Conservation (phyloP, 192 early-diverging fungal species). For the Coemansia sp. region DNA sequence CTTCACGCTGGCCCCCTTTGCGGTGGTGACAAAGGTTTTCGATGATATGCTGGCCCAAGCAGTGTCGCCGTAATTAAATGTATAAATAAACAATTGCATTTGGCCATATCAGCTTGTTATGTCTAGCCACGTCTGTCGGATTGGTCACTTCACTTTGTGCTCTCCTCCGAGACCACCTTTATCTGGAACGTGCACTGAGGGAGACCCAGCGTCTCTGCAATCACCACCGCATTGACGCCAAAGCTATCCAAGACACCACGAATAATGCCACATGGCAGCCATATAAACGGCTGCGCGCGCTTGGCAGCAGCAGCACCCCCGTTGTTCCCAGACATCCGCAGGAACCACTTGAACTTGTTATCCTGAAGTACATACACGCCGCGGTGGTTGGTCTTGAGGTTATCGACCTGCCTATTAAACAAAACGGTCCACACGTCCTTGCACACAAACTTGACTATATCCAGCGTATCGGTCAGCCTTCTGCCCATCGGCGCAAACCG, state of each 20-base stretch:
- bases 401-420: slow-evolving; percentile 98
- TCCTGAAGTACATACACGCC: slow-evolving; percentile 98
- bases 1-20: slow-evolving; percentile 73
- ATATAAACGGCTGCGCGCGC: slow-evolving; percentile 82
- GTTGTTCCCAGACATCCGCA: slow-evolving; percentile 82
- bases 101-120: no score
- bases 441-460: slow-evolving; percentile 98
- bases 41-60: slow-evolving; percentile 22
- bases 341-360: slow-evolving; percentile 95
- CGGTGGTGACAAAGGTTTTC: slow-evolving; percentile 35
- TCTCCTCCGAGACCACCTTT: slow-evolving; percentile 36
- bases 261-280: slow-evolving; percentile 96
- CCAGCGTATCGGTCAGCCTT: slow-evolving; percentile 89
- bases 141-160: no score
- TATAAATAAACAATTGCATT: no score
- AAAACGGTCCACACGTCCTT: slow-evolving; percentile 95
- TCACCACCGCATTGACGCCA: slow-evolving; percentile 79
- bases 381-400: slow-evolving; percentile 97
- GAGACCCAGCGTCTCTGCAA: slow-evolving; percentile 78
- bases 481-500: slow-evolving; percentile 82
- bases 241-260: slow-evolving; percentile 90
- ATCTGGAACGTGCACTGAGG: slow-evolving; percentile 73
- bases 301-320: slow-evolving; percentile 73
- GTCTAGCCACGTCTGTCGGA: no score
- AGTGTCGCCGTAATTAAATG: no score